Percentiles rank a stretch among this genome's conserved stretches.
These are phyloP conservation scores for Salix koriyanagi DNA, from an alignment of 345 rosid genomes.

Conservation along the genomic window DNA sequence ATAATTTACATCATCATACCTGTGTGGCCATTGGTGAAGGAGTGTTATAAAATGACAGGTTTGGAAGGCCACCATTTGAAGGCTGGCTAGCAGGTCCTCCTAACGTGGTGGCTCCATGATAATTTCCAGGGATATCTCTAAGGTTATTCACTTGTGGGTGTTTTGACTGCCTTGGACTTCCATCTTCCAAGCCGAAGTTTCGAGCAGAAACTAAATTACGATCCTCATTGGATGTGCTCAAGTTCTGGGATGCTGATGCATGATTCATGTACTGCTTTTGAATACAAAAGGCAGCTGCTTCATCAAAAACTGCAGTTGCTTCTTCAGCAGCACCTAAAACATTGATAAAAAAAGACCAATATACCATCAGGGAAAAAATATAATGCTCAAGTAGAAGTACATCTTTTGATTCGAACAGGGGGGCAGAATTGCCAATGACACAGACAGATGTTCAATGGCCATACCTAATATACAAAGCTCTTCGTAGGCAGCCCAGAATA, in stretches of 20 bases:
- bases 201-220: conserved; percentile 40
- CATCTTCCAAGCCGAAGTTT: conserved; percentile 50
- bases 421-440: conserved; percentile 2
- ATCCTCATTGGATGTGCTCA: conserved; percentile 54
- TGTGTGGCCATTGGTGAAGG: conserved; percentile 85
- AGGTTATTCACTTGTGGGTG: conserved; percentile 60
- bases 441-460: conserved; percentile 14
- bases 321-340: conserved; percentile 86
- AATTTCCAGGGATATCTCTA: conserved; percentile 68
- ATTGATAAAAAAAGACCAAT: not conserved
- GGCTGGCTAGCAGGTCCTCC: conserved; percentile 54
- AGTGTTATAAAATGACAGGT: conserved; percentile 68
- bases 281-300: conserved; percentile 73
- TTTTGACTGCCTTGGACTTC: conserved; percentile 65
- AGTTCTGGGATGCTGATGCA: conserved; percentile 39
- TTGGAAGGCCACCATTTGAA: conserved; percentile 62
- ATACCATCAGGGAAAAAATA: not conserved
- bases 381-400: not conserved
- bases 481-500: conserved; percentile 93
- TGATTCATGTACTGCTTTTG: conserved; percentile 71
- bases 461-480: conserved; percentile 87
- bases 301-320: conserved; percentile 78
- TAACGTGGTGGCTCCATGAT: conserved; percentile 38
- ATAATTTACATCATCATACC: conserved; percentile 38
- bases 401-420: not conserved